Base-by-base conservation (phyloP, 345 rosid genomes). In the Hypericum androsaemum region DNA sequence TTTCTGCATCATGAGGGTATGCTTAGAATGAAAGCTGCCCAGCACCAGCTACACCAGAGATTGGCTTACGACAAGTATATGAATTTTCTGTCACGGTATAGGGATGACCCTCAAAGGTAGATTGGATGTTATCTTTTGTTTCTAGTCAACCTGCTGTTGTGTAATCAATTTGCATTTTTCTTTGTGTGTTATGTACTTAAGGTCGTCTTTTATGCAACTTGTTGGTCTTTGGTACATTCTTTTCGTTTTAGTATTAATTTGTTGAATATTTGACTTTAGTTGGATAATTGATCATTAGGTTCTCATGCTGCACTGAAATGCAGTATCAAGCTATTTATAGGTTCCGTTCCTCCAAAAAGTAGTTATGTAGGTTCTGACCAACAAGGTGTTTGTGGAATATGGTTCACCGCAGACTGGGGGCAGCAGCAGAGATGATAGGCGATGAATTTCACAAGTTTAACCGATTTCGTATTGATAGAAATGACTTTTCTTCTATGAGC, bases 91-190 rank as follows among this genome's bases (percentile, higher is more conserved):
- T 58, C 80, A 74, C 88, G 71, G 52, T 80, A 67, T 12, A 90
- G 80, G 55, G 76, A 65, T 70, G 86, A 81, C 6, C 40, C 78
- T 39, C 87, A 70, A 44, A 88, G 99, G 99, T 86, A 76, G 37
- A 0, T 36, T 56, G 9, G 11, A 11, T 54, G 39, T 54, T n/a
- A 41, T 15, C 51, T 32, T 64, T 56, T 51, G 1, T 50, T 12
- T 50, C 51, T 47, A 52, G 54, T 22, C 45, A 10, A 14, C 12
- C 42, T 12, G 17, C n/a, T 13, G 6, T 5, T 47, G 38, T 28
- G 37, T 59, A 13, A 36, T 41, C 39, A 14, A 40, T 60, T 55
- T 37, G 6, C 13, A n/a, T 28, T 49, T 59, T 13, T 47, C 28
- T 45, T 43, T 44, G 6, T 13, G 44, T 15, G 7, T 56, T 46